Evolutionary conservation across 176 grass and related monocot genomes (phyloP).

Genomic region (Typha latifolia): DNA sequence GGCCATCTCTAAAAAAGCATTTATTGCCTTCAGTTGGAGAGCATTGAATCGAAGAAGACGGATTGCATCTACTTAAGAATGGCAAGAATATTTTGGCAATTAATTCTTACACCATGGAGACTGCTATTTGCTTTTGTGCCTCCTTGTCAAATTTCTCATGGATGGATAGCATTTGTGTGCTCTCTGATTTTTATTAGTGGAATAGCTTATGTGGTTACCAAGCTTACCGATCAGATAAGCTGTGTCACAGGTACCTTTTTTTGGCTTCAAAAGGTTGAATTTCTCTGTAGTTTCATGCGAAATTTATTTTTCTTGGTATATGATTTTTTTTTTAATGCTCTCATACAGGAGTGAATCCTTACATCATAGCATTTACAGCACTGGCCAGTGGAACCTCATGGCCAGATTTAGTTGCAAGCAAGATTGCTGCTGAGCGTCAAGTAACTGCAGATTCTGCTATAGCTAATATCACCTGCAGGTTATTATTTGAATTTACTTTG

Average conservation of each 20-base stretch:
- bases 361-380: constrained; percentile 92
- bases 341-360: constrained; percentile 67
- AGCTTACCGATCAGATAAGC: constrained; percentile 86
- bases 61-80: constrained; percentile 18
- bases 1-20: constrained; percentile 3
- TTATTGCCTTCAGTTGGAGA: constrained; percentile 43
- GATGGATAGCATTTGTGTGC: constrained; percentile 73
- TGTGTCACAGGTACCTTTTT: constrained; percentile 61
- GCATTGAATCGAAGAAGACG: constrained; percentile 39
- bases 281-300: background rate
- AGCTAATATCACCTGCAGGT: constrained; percentile 98
- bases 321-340: background rate
- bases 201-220: constrained; percentile 84
- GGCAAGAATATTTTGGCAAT: constrained; percentile 38
- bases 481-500: background rate
- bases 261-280: background rate
- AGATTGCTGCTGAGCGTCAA: constrained; percentile 96
- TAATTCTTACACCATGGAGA: constrained; percentile 53
- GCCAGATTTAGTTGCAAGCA: constrained; percentile 92
- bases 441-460: constrained; percentile 88
- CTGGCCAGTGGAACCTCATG: constrained; percentile 82
- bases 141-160: constrained; percentile 58
- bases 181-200: constrained; percentile 68
- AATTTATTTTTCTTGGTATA: background rate
- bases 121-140: constrained; percentile 71